Conservation (phyloP, 352 stramenopile species). For the Globisporangium middletonii region DNA sequence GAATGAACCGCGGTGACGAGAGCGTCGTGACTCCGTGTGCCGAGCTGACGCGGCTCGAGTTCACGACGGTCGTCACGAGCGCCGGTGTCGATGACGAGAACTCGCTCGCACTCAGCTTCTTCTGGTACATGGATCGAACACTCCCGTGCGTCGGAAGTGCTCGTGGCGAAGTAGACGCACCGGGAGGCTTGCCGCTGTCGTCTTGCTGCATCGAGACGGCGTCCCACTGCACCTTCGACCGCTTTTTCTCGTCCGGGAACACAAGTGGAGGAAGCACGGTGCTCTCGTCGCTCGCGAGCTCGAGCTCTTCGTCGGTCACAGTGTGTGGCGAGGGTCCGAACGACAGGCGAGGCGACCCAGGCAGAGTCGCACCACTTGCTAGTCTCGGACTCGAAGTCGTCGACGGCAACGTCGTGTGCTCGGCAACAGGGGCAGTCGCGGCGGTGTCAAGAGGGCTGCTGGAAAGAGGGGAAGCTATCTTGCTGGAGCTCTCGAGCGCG, state of each 20-base stretch:
- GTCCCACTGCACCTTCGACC: constrained; percentile 2
- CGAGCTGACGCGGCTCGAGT: not conserved
- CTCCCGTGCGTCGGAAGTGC: not conserved
- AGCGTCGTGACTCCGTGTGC: not conserved
- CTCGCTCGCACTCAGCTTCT: constrained; percentile 5
- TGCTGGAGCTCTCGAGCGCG: no score
- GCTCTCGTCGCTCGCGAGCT: not conserved
- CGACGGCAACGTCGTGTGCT: not conserved
- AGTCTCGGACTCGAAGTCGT: not conserved
- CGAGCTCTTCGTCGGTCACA: constrained; percentile 9
- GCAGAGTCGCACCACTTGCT: not conserved
- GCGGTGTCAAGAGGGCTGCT: no score
- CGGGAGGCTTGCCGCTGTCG: not conserved
- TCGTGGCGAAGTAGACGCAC: not conserved
- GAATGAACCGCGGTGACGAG: constrained; percentile 4
- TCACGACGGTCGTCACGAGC: not conserved
- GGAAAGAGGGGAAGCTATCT: no score
- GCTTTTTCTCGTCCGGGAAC: constrained; percentile 11
- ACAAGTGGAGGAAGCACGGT: constrained; percentile 11
- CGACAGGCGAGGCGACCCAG: not conserved
- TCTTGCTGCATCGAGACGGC: constrained; percentile 6
- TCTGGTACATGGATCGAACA: constrained; percentile 5
- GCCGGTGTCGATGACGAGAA: constrained; percentile 8
- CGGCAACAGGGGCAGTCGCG: no score
- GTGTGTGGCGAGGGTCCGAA: constrained; percentile 1